phyloP scores from a whole-genome alignment of 352 stramenopile species.

The Pythium chondricola region DNA sequence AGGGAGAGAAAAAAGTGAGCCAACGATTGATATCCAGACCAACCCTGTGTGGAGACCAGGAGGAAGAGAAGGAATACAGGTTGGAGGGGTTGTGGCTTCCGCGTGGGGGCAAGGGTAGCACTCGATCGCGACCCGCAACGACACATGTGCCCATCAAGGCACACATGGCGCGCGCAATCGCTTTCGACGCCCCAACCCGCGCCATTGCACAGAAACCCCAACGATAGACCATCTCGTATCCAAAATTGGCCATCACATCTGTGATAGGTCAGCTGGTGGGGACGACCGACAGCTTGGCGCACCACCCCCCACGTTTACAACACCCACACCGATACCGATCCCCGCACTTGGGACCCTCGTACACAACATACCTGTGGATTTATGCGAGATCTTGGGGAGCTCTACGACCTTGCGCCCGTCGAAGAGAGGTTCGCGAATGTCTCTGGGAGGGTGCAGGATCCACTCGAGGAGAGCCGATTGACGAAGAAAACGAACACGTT shows the following conservation, averaged over 20 bases:
- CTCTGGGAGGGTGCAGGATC: not conserved
- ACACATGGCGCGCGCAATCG: not conserved
- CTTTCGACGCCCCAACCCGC: slow-evolving; percentile 7
- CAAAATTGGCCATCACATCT: too few relatives aligned
- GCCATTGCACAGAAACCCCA: not conserved
- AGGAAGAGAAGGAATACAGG: slow-evolving; percentile 1
- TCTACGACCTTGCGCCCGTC: too few relatives aligned
- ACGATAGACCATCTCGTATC: too few relatives aligned
- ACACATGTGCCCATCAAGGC: not conserved
- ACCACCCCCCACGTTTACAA: too few relatives aligned
- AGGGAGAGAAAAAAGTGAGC: slow-evolving; percentile 19
- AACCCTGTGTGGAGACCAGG: not conserved
- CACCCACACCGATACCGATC: too few relatives aligned
- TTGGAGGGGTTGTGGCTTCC: not conserved
- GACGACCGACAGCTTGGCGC: too few relatives aligned
- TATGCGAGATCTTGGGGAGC: too few relatives aligned
- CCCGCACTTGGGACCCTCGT: too few relatives aligned
- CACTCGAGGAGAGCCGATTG: slow-evolving; percentile 2
- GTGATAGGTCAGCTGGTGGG: too few relatives aligned
- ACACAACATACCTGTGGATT: too few relatives aligned
- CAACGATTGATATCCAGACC: not conserved
- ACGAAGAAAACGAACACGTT: slow-evolving; percentile 15
- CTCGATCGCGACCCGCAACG: not conserved
- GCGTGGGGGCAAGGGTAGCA: slow-evolving; percentile 7
- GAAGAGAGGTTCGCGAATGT: too few relatives aligned